Evolutionary conservation across 23 red algal species (phyloP).

Genomic region (Agarophyton chilense): DNA sequence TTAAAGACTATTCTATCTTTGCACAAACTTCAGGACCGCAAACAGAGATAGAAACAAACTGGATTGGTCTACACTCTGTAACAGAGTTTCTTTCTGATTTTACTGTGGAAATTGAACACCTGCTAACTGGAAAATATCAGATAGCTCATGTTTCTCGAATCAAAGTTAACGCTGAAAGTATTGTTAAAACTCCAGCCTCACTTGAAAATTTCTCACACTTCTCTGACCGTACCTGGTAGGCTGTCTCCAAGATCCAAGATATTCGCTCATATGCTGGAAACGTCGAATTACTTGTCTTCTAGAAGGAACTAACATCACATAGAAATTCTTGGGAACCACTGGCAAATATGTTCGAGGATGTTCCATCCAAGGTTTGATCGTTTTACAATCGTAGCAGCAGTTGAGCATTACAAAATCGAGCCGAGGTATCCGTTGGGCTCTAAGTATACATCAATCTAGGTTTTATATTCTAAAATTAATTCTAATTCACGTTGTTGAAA

Average conservation of each 20-base stretch:
- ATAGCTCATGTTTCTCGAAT: conserved; percentile 11
- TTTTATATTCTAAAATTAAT: no score
- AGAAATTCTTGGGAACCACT: conserved; percentile 8
- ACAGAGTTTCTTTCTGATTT: conserved; percentile 14
- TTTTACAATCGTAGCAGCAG: background rate
- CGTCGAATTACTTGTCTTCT: background rate
- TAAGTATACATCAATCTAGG: no score
- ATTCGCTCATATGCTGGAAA: background rate
- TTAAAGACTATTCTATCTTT: background rate
- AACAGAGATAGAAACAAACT: background rate
- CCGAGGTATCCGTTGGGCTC: no score
- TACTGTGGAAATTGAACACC: conserved; percentile 11
- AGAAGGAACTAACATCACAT: background rate
- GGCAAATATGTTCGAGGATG: background rate
- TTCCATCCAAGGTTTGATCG: background rate
- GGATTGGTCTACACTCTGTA: background rate
- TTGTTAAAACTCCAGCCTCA: background rate
- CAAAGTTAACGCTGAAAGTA: background rate
- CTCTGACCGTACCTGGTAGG: background rate
- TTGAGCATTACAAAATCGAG: no score
- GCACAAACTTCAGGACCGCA: background rate
- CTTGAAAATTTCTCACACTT: background rate
- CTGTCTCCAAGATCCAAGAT: conserved; percentile 1
- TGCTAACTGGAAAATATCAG: no score
- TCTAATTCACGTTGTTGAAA: no score